These are phyloP conservation scores for Naganishia sp. DNA, from an alignment of 1,284 basidiomycete genomes.

Conservation along the genomic window DNA sequence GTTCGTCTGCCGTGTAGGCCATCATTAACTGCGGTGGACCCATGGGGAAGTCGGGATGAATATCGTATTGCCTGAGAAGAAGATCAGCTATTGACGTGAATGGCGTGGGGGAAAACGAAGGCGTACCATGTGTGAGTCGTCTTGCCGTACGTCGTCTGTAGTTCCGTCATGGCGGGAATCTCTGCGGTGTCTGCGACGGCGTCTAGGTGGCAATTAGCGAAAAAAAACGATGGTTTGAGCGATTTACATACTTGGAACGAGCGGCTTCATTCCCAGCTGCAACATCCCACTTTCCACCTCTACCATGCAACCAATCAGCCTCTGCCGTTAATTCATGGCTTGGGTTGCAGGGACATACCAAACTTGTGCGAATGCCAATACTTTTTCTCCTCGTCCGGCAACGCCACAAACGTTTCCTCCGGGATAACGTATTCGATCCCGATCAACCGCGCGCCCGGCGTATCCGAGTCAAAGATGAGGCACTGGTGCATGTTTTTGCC, in stretches of 20 bases:
- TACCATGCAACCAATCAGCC: background rate
- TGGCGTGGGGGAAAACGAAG: background rate
- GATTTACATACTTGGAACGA: slow-evolving; percentile 53
- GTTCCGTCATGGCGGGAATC: slow-evolving; percentile 57
- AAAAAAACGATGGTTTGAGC: too few species aligned
- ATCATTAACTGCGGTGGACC: slow-evolving; percentile 60
- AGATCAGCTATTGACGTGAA: background rate
- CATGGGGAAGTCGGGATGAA: slow-evolving; percentile 57
- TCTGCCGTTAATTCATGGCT: background rate
- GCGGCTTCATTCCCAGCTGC: slow-evolving; percentile 55
- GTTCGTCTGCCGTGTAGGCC: slow-evolving; percentile 55
- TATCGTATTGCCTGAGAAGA: slow-evolving; percentile 51
- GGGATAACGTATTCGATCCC: slow-evolving; percentile 55
- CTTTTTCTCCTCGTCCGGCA: slow-evolving; percentile 39
- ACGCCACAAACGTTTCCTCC: slow-evolving; percentile 44
- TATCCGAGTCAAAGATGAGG: slow-evolving; percentile 53
- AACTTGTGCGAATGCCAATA: slow-evolving; percentile 53
- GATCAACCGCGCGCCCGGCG: slow-evolving; percentile 48
- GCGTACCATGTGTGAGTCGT: slow-evolving; percentile 59
- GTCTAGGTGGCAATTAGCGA: slow-evolving; percentile 37
- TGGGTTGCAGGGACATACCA: slow-evolving; percentile 35
- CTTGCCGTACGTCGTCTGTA: slow-evolving; percentile 61
- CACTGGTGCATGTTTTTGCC: slow-evolving; percentile 46
- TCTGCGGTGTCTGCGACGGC: slow-evolving; percentile 55
- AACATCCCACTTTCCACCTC: slow-evolving; percentile 60